Evolutionary conservation across 352 stramenopile species (phyloP).

Genomic region (Phytophthora chlamydospora): DNA sequence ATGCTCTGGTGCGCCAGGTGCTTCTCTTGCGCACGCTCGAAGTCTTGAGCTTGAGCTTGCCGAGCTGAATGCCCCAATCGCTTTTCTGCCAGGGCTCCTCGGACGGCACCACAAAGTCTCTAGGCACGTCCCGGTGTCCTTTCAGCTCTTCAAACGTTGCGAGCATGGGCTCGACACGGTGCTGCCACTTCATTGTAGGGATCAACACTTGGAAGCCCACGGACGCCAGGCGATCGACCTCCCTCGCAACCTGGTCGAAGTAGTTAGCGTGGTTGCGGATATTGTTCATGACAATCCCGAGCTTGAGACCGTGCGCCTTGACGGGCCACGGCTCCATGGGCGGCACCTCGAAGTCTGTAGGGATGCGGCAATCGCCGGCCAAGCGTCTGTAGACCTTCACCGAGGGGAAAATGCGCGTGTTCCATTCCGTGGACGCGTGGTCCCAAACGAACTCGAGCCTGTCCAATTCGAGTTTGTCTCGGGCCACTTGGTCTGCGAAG

Average conservation of each 20-base stretch:
- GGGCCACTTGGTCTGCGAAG: constrained; percentile 10
- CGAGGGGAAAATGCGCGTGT: constrained; percentile 8
- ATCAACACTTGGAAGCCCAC: constrained; percentile 9
- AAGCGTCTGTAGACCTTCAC: constrained; percentile 1
- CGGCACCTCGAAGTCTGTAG: constrained; percentile 12
- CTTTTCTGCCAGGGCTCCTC: constrained; percentile 13
- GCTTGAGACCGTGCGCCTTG: constrained; percentile 5
- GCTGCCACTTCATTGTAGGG: constrained; percentile 8
- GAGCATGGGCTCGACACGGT: constrained; percentile 19
- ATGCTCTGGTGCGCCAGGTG: not conserved
- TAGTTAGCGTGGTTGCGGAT: constrained; percentile 3
- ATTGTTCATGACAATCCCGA: not conserved
- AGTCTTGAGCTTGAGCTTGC: constrained; percentile 4
- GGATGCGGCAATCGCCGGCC: not conserved
- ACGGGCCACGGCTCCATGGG: constrained; percentile 5
- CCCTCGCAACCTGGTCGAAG: constrained; percentile 11
- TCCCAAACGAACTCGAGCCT: constrained; percentile 23
- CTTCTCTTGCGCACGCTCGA: too few relatives aligned
- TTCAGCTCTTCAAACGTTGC: constrained; percentile 21
- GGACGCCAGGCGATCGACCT: constrained; percentile 5
- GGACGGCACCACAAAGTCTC: constrained; percentile 18
- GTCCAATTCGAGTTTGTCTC: constrained; percentile 14
- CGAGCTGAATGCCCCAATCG: constrained; percentile 20
- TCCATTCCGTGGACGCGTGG: constrained; percentile 11
- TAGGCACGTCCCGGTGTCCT: constrained; percentile 14